phyloP scores from a whole-genome alignment of 495 filamentous ascomycete genomes.

The Penicillium psychrofluorescens region DNA sequence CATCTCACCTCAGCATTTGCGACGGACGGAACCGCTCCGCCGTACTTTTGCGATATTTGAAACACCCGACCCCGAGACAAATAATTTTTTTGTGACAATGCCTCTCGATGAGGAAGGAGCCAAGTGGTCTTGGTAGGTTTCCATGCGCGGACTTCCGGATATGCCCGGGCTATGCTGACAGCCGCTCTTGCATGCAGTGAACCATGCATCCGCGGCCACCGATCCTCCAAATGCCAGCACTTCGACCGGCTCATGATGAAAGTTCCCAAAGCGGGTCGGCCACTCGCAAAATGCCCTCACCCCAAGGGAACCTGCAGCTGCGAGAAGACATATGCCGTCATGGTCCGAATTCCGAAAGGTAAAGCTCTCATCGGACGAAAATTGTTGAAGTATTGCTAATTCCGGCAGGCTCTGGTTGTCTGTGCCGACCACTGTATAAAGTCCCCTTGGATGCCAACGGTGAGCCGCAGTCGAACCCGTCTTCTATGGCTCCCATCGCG shows the following conservation, averaged over 20 bases:
- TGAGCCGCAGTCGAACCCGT: conserved; percentile 1
- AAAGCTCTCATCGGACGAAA: conserved; percentile 1
- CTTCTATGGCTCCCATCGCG: conserved; percentile 8
- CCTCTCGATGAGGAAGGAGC: conserved; percentile 39
- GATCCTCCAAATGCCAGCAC: conserved; percentile 78
- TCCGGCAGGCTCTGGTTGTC: conserved; percentile 24
- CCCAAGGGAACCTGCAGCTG: conserved; percentile 55
- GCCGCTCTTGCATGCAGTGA: conserved; percentile 41
- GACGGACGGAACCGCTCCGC: neutral
- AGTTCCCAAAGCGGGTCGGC: conserved; percentile 74
- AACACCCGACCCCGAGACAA: no score
- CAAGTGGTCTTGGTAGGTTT: conserved; percentile 46
- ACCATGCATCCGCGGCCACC: conserved; percentile 80
- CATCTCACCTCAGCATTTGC: no score
- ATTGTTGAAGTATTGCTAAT: conserved; percentile 2
- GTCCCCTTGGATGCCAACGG: conserved; percentile 16
- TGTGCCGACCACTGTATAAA: conserved; percentile 37
- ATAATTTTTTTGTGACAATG: conserved; percentile 21
- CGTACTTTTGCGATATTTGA: neutral
- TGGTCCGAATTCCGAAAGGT: conserved; percentile 47
- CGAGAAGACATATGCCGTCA: conserved; percentile 42
- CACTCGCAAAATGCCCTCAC: conserved; percentile 71
- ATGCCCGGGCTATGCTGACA: neutral
- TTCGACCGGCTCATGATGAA: conserved; percentile 66
- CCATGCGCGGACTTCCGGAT: neutral